Evolutionary conservation across 2,329 filamentous ascomycete genomes (phyloP).

Genomic region (Endocalyx cinctus): DNA sequence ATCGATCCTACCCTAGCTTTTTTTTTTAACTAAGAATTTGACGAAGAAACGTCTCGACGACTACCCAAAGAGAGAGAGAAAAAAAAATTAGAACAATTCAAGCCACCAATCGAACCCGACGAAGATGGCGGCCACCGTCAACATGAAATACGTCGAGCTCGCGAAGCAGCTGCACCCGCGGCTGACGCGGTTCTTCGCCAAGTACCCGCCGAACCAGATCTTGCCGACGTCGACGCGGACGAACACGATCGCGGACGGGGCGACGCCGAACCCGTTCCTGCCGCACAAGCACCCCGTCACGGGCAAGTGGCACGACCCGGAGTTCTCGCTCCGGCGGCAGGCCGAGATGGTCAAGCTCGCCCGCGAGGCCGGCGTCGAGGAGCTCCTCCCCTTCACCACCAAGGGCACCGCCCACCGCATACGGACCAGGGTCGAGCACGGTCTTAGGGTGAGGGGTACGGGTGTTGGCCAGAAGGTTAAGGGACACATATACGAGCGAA

Average conservation of each 20-base stretch:
- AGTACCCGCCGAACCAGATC: constrained; percentile 72
- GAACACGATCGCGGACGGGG: constrained; percentile 27
- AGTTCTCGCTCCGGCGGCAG: constrained; percentile 80
- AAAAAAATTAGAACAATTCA: too few relatives aligned
- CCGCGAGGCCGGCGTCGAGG: constrained; percentile 70
- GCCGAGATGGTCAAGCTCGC: constrained; percentile 88
- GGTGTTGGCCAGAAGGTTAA: constrained; percentile 91
- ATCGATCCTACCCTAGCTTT: too few relatives aligned
- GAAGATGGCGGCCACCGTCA: too few relatives aligned
- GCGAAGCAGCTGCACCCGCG: constrained; percentile 71
- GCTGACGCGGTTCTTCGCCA: constrained; percentile 81
- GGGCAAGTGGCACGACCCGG: constrained; percentile 77
- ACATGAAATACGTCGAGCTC: constrained; percentile 44
- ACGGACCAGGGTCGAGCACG: constrained; percentile 69
- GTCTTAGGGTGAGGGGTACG: constrained; percentile 83
- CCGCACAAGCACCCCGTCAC: constrained; percentile 73
- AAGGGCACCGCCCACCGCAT: constrained; percentile 73
- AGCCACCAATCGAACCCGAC: too few relatives aligned
- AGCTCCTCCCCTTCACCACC: constrained; percentile 68
- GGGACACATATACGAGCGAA: constrained; percentile 90
- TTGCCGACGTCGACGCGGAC: constrained; percentile 36
- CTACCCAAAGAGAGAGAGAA: too few relatives aligned
- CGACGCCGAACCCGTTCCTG: constrained; percentile 72
- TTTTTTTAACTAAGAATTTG: too few relatives aligned
- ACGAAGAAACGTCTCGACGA: too few relatives aligned